These are phyloP conservation scores for Phytophthora podocarpi DNA, from an alignment of 352 stramenopile genomes.

Conservation along the genomic window DNA sequence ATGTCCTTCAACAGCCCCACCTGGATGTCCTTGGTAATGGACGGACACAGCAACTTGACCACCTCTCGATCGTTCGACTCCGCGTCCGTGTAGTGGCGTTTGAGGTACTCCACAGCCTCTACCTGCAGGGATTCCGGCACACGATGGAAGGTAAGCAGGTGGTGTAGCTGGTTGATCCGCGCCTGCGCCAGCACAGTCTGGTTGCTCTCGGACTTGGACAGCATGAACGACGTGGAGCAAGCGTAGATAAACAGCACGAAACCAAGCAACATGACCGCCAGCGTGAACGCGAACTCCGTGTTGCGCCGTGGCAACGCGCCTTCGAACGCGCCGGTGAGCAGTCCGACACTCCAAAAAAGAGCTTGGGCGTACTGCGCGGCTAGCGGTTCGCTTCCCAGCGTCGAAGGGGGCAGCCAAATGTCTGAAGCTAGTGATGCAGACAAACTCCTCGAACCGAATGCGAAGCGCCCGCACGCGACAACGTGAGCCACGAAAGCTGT, in stretches of 20 bases:
- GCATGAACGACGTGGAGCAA: conserved; percentile 67
- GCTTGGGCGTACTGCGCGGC: conserved; percentile 37
- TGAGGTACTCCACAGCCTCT: conserved; percentile 63
- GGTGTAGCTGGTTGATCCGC: conserved; percentile 68
- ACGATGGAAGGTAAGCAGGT: conserved; percentile 67
- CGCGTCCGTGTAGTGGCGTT: conserved; percentile 68
- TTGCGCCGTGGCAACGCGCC: conserved; percentile 43
- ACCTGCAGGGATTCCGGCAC: conserved; percentile 56
- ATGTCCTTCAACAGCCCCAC: conserved; percentile 67
- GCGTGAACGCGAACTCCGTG: conserved; percentile 51
- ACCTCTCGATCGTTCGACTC: conserved; percentile 74
- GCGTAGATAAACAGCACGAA: conserved; percentile 70
- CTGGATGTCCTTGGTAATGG: conserved; percentile 77
- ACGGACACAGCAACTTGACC: conserved; percentile 69
- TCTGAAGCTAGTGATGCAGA: too few relatives aligned
- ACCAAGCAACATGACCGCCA: conserved; percentile 51
- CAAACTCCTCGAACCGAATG: conserved; percentile 40
- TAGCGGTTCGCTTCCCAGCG: conserved; percentile 11
- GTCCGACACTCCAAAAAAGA: conserved; percentile 61
- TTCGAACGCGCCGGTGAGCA: conserved; percentile 63
- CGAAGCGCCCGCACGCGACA: conserved; percentile 50
- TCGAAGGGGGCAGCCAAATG: conserved; percentile 23
- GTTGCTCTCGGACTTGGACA: conserved; percentile 72
- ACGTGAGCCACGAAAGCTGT: conserved; percentile 53
- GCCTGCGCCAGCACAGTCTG: conserved; percentile 47